A percentile compares a stretch with the other conserved stretches of the same genome.
Conservation (phyloP, 176 grass and related monocot species). For the Alopecurus myosuroides region DNA sequence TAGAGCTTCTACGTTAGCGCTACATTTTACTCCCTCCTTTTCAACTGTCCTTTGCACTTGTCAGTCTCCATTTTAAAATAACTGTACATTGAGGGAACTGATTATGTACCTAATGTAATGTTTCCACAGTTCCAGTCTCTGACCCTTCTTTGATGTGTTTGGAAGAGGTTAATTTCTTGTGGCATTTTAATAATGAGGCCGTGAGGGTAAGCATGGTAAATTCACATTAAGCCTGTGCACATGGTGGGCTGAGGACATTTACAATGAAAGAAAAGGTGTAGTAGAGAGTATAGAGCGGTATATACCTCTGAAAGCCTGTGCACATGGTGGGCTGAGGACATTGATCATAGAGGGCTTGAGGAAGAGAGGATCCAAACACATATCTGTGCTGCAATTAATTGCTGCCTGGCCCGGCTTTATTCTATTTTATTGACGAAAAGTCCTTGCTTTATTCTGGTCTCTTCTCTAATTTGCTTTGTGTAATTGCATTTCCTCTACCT, state of each 20-base stretch:
- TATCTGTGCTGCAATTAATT: neutral
- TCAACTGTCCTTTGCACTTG: neutral
- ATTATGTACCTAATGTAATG: neutral
- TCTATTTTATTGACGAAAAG: neutral
- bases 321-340: no score
- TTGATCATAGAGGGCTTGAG: neutral
- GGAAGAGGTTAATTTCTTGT: neutral
- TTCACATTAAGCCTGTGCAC: neutral
- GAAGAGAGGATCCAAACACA: neutral
- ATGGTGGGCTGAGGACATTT: slow-evolving; percentile 3
- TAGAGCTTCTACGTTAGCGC: neutral
- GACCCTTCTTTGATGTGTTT: neutral
- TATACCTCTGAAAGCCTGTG: no score
- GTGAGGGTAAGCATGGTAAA: neutral
- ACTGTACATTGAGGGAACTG: neutral
- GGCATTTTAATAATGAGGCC: neutral
- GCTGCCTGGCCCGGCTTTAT: neutral
- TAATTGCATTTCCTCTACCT: neutral
- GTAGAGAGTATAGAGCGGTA: neutral
- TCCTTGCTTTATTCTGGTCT: neutral
- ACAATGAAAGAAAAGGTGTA: neutral
- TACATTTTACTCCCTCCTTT: neutral
- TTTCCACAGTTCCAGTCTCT: neutral
- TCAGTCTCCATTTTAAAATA: neutral
- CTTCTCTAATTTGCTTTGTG: neutral